These are phyloP conservation scores for Torulaspora gathmanii DNA, from an alignment of 805 yeast species.

Conservation along the genomic window DNA sequence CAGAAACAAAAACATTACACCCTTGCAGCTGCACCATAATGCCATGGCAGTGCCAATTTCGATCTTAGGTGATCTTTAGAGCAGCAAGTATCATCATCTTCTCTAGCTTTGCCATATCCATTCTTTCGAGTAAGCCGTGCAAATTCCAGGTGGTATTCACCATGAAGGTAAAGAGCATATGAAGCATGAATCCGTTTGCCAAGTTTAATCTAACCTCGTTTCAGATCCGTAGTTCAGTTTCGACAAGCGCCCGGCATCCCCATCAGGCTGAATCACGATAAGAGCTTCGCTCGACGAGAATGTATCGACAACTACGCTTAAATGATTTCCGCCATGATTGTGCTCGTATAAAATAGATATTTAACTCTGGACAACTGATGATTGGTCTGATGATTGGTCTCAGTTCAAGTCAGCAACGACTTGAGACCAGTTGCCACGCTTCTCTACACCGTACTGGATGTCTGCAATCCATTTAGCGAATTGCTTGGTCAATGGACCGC, in stretches of 20 bases:
- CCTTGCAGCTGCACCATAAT: neutral
- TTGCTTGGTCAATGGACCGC: constrained; percentile 70
- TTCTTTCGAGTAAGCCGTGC: too few species aligned
- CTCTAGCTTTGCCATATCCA: too few species aligned
- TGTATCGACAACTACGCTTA: neutral
- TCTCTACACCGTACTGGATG: constrained; percentile 83
- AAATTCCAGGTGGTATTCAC: too few species aligned
- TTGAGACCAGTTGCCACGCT: constrained; percentile 51
- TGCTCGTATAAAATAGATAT: neutral
- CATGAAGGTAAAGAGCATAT: too few species aligned
- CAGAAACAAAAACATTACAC: constrained; percentile 42
- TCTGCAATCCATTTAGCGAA: constrained; percentile 82
- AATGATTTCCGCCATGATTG: neutral
- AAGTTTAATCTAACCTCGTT: too few species aligned
- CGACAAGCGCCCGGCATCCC: too few species aligned
- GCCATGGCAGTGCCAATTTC: neutral
- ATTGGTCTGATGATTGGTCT: neutral
- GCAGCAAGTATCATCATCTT: too few species aligned
- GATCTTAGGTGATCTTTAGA: too few species aligned
- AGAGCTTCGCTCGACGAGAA: too few species aligned
- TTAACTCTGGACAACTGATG: neutral
- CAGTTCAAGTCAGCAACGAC: constrained; percentile 35
- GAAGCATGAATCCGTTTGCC: too few species aligned
- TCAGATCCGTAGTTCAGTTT: too few species aligned
- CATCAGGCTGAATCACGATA: too few species aligned